Conservation (phyloP, 352 stramenopile species). For the Paralagenidium karlingii region DNA sequence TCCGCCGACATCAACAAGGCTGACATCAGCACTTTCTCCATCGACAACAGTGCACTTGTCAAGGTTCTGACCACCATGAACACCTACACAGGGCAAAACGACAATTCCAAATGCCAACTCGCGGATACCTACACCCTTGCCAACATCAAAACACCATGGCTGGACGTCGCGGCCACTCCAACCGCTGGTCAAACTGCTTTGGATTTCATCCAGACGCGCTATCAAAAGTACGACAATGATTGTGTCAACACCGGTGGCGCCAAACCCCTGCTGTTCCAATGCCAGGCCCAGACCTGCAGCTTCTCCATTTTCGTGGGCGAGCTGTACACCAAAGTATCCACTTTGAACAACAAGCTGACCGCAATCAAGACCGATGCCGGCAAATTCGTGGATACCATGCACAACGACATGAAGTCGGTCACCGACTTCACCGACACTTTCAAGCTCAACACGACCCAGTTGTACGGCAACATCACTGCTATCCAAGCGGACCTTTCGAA, state of each 20-base stretch:
- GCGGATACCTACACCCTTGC: conserved; percentile 11
- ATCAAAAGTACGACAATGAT: conserved; percentile 2
- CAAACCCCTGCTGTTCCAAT: neutral
- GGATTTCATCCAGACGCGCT: conserved; percentile 10
- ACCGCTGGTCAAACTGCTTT: neutral
- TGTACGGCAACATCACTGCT: conserved; percentile 20
- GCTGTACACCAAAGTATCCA: conserved; percentile 2
- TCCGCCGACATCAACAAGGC: neutral
- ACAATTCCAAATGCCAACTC: neutral
- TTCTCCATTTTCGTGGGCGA: conserved; percentile 7
- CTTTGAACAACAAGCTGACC: conserved; percentile 3
- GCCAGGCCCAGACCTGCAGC: conserved; percentile 3
- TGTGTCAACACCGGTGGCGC: neutral
- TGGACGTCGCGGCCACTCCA: conserved; percentile 3
- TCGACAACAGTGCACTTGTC: no score
- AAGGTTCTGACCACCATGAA: no score
- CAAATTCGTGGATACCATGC: conserved; percentile 16
- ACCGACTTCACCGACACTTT: conserved; percentile 18
- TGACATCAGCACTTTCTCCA: neutral
- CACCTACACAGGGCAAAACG: no score
- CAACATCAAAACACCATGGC: conserved; percentile 25
- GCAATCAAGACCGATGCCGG: conserved; percentile 9
- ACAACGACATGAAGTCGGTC: conserved; percentile 17
- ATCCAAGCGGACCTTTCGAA: conserved; percentile 27
- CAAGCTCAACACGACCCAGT: conserved; percentile 20